Evolutionary conservation across 352 stramenopile species (phyloP).

Genomic region (Blastocystis sp.): DNA sequence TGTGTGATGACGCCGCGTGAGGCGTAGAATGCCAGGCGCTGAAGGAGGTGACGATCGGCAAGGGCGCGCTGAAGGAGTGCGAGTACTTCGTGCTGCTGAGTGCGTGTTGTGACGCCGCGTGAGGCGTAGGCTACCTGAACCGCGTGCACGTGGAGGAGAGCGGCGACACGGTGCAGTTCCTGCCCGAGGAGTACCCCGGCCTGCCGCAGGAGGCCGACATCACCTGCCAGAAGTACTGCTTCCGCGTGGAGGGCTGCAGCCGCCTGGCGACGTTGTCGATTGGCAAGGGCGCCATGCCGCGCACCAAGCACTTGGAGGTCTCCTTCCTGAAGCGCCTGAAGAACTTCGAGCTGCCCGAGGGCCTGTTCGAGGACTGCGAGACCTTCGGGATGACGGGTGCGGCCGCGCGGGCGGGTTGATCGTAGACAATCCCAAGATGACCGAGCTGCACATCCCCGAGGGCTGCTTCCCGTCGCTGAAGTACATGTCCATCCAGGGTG

Average conservation of each 20-base stretch:
- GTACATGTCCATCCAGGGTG: conserved; percentile 50
- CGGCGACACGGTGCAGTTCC: conserved; percentile 3
- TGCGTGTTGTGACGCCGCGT: not conserved
- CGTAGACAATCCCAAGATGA: conserved; percentile 59
- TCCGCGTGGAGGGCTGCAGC: conserved; percentile 45
- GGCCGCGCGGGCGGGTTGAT: not conserved
- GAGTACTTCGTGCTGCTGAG: conserved; percentile 67
- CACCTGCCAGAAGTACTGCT: conserved; percentile 23
- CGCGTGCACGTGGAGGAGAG: conserved; percentile 52
- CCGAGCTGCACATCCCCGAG: conserved; percentile 44
- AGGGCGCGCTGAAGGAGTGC: conserved; percentile 21
- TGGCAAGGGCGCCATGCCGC: not conserved
- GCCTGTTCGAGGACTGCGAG: conserved; percentile 37
- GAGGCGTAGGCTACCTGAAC: conserved; percentile 48
- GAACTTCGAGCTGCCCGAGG: not conserved
- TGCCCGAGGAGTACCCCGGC: conserved; percentile 63
- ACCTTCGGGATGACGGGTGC: conserved; percentile 36
- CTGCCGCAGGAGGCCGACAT: conserved; percentile 63
- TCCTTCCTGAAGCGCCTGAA: conserved; percentile 59
- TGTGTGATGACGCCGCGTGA: not conserved
- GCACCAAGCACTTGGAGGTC: conserved; percentile 27
- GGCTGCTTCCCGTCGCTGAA: conserved; percentile 47
- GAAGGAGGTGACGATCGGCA: conserved; percentile 19
- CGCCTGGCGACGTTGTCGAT: conserved; percentile 22
- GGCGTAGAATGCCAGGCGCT: conserved; percentile 23